Base-by-base conservation (phyloP, 1,284 basidiomycete species). In the Rhodofomes roseus region DNA sequence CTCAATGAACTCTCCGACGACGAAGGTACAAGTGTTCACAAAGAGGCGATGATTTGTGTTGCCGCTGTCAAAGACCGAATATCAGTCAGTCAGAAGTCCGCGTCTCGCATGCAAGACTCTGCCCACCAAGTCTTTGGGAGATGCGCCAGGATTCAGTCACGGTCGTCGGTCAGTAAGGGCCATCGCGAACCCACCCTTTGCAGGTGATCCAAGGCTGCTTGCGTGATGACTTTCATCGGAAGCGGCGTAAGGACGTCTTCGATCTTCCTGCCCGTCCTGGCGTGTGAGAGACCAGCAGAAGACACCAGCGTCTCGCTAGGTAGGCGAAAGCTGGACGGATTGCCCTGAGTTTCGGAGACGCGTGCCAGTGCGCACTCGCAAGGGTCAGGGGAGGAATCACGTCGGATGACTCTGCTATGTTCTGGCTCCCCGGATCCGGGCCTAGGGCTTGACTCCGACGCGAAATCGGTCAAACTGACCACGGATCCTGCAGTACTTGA, bases 121-220 rank as follows among this genome's bases (percentile, higher is more conserved):
- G 23, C 50, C 20, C 36, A 52, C 50, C 50, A 52, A 11, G 50
- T 52, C 50, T 52, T 34, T n/a, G n/a, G 48, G 20, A 25, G 31
- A 27, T 18, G 36, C n/a, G 36, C 50, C 50, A 52, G 50, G 31
- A 52, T 52, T 52, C 50, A 52, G 50, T 52, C 50, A 22, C 50
- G 50, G 31, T 52, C 50, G 22, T 52, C 50, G 5, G 50, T 52
- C 5, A 52, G 6, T 22, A 52, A 25, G 29, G 50, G 50, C 50
- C 50, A 52, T 23, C 50, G 50, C 37, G 50, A 52, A 52, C 50
- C 50, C n/a, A 52, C 50, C 50, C 50, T 52, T 14, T 52, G 50
- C 31, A 52, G n/a, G n/a, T 52, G 50, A 22, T 52, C 50, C n/a
- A 52, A 31, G n/a, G 50, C 50, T 14, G 50, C 50, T 23, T 52